Conservation (phyloP, 352 stramenopile genomes). For the Phytophthora crassamura region DNA sequence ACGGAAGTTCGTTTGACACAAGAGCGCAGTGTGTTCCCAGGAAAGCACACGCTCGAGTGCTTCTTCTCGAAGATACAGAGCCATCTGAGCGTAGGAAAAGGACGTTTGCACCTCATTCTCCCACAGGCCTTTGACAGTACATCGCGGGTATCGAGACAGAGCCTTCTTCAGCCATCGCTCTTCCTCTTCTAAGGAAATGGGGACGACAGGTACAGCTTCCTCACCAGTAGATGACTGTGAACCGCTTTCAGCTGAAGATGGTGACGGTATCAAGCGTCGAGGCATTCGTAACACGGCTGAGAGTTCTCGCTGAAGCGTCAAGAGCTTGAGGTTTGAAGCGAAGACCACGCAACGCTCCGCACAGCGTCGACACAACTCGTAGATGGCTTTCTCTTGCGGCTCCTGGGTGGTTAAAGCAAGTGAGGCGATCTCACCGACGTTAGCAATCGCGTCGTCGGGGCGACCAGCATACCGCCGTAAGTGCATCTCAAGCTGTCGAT, state of each 20-base stretch:
- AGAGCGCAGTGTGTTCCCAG: constrained; percentile 55
- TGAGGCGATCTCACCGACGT: constrained; percentile 68
- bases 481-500: constrained; percentile 79
- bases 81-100: constrained; percentile 69
- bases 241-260: neutral
- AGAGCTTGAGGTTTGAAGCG: constrained; percentile 62
- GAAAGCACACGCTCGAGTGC: constrained; percentile 63
- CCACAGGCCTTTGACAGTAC: constrained; percentile 65
- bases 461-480: constrained; percentile 71
- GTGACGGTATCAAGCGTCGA: constrained; percentile 8
- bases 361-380: constrained; percentile 44
- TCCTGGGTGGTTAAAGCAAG: constrained; percentile 49
- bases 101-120: constrained; percentile 45
- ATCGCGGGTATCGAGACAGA: constrained; percentile 45
- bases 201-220: constrained; percentile 22
- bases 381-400: constrained; percentile 56
- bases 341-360: constrained; percentile 68
- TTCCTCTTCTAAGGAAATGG: constrained; percentile 38
- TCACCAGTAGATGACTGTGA: constrained; percentile 7
- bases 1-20: constrained; percentile 62
- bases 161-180: constrained; percentile 32
- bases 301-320: constrained; percentile 57
- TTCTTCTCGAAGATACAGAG: constrained; percentile 68
- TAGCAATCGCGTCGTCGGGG: constrained; percentile 67
- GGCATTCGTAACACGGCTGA: constrained; percentile 43